Evolutionary conservation across 2,329 filamentous ascomycete genomes (phyloP).

Genomic region (Aspergillus ochraceoroseus): DNA sequence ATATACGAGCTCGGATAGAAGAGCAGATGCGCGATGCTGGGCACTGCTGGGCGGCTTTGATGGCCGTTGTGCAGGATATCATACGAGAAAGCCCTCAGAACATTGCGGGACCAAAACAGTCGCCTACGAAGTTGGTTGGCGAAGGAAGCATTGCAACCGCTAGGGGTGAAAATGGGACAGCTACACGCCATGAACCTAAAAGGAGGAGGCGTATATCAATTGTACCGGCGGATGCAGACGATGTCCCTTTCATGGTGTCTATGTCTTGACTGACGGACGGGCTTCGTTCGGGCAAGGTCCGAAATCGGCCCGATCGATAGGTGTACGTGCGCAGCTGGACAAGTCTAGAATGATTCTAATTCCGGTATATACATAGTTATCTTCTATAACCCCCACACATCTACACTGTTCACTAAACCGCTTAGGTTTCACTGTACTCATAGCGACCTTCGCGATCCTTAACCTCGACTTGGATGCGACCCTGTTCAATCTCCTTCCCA

Average conservation of each 20-base stretch:
- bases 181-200: conserved; percentile 10
- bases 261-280: not conserved
- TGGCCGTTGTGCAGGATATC: conserved; percentile 12
- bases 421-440: conserved; percentile 65
- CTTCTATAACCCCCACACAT: not conserved
- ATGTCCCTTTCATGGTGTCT: conserved; percentile 17
- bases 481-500: conserved; percentile 79
- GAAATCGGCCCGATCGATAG: no score
- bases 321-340: not conserved
- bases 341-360: not conserved
- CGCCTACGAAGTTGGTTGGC: not conserved
- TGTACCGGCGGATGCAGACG: conserved; percentile 28
- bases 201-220: conserved; percentile 28
- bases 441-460: conserved; percentile 74
- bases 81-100: conserved; percentile 1
- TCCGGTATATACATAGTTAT: conserved; percentile 10
- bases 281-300: no score
- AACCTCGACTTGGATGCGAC: conserved; percentile 75
- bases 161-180: not conserved
- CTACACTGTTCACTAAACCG: conserved; percentile 1
- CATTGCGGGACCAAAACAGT: no score
- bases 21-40: conserved; percentile 22
- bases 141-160: not conserved
- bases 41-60: conserved; percentile 26
- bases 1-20: conserved; percentile 20